phyloP scores from a whole-genome alignment of 2,329 filamentous ascomycete species.

The Aschersonia sp. region DNA sequence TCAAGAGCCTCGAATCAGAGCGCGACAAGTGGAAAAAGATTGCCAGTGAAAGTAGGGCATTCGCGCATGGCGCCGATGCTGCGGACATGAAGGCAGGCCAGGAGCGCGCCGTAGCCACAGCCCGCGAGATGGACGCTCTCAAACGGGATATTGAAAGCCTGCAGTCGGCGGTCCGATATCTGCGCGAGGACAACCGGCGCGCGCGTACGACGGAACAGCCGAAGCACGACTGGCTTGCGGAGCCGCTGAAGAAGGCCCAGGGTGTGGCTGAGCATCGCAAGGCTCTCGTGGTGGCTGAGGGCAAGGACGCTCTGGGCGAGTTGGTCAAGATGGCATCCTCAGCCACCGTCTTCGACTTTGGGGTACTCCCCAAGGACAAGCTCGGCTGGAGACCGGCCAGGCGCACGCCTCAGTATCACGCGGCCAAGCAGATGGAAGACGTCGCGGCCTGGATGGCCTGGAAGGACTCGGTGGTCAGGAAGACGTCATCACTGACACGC shows the following conservation, averaged over 20 bases:
- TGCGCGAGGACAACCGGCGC: conserved; percentile 52
- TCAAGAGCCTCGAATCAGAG: conserved; percentile 49
- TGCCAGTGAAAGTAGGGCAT: conserved; percentile 45
- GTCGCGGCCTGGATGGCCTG: conserved; percentile 47
- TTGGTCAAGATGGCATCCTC: conserved; percentile 46
- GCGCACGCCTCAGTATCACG: conserved; percentile 50
- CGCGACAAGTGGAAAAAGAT: conserved; percentile 59
- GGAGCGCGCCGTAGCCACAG: conserved; percentile 54
- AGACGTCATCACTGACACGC: conserved; percentile 27
- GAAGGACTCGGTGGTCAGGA: conserved; percentile 39
- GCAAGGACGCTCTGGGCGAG: conserved; percentile 48
- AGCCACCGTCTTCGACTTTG: conserved; percentile 46
- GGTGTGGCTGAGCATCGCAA: conserved; percentile 32
- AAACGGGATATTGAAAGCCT: conserved; percentile 52
- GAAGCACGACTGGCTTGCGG: conserved; percentile 43
- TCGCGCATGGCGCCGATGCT: conserved; percentile 36
- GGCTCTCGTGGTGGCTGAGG: conserved; percentile 42
- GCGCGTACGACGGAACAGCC: conserved; percentile 43
- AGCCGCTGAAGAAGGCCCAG: conserved; percentile 38
- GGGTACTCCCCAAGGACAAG: conserved; percentile 39
- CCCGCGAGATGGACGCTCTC: conserved; percentile 58
- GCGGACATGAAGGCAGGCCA: conserved; percentile 42
- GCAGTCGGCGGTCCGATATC: conserved; percentile 51
- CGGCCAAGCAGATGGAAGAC: conserved; percentile 50
- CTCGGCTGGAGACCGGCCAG: conserved; percentile 52